phyloP scores from a whole-genome alignment of 2,329 filamentous ascomycete genomes.

The Talaromyces sp. region DNA sequence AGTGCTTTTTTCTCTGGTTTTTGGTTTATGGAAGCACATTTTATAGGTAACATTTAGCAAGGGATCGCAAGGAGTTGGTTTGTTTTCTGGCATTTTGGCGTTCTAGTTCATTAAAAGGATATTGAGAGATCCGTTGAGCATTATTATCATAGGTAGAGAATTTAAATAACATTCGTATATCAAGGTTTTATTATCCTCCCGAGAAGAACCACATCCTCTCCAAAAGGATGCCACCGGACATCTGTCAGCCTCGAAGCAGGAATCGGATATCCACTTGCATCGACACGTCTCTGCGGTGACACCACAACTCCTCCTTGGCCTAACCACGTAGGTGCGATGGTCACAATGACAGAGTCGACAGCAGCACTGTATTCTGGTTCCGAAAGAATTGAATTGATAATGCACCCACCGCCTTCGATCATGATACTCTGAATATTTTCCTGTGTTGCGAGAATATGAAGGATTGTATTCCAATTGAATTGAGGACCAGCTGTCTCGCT shows the following conservation, averaged over 20 bases:
- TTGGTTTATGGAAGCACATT: not conserved
- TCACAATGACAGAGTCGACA: conserved; percentile 74
- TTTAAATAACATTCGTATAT: not conserved
- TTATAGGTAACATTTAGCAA: not conserved
- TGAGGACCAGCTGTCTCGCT: conserved; percentile 8
- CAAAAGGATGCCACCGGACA: conserved; percentile 70
- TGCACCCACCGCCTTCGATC: conserved; percentile 77
- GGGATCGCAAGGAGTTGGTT: not conserved
- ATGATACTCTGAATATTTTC: conserved; percentile 67
- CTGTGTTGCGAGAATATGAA: conserved; percentile 50
- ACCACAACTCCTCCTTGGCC: conserved; percentile 76
- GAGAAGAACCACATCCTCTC: conserved; percentile 74
- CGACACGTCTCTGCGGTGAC: conserved; percentile 55
- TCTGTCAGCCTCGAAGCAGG: conserved; percentile 54
- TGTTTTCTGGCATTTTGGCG: not conserved
- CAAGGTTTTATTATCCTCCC: conserved; percentile 46
- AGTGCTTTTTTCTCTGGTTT: not conserved
- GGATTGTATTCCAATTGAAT: conserved; percentile 56
- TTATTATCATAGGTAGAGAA: not conserved
- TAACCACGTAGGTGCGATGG: conserved; percentile 82
- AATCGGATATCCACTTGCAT: conserved; percentile 50
- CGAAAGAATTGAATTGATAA: conserved; percentile 73
- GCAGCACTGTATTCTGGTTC: conserved; percentile 43
- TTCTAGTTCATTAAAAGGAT: not conserved
- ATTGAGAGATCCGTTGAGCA: not conserved